Base-by-base conservation (phyloP, 805 yeast genomes). In the Kuraishia molischiana region DNA sequence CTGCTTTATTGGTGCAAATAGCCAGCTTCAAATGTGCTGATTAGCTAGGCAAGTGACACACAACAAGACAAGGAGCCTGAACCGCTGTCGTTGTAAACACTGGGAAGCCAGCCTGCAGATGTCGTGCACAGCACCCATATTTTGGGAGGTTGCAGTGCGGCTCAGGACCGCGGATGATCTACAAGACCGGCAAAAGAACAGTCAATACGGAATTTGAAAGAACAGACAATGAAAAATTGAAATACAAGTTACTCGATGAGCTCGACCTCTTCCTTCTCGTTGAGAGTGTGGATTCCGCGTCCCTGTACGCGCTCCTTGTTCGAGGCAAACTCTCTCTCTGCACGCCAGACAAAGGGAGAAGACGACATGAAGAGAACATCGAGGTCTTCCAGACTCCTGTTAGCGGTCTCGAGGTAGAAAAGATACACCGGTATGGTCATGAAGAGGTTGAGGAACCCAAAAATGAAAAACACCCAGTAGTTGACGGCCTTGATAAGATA, bases 341-440 rank as follows among this genome's bases (percentile, higher is more conserved):
- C 78, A 60, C 75, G 69, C 73, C 70, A 76, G 32, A 78, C 72
- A 47, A 60, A 66, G 43, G 76, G 82, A 35, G 59, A 65, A 21
- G 29, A 45, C 8, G 77, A 70, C 59, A 68, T 69, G 39, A 50
- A 70, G 39, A 77, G 71, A 49, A 74, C 69, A 51, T 77, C 83
- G 52, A 77, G 67, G 49, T 74, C 80, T 53, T 76, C 83, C 58
- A 77, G 64, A 22, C 76, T 64, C 48, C 80, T 66, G 22, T 81
- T 82, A 24, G 77, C 71, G 22, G 83, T 76, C 58, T 77, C 84
- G 30, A 84, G 84, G 56, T 73, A 77, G 54, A 67, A 69, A 55
- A 75, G 64, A 65, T 57, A 73, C 41, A 69, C 69, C 36, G 74
- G 58, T 21, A 79, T 77, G 33, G 70, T 51, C 61, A 72, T 73